phyloP scores from a whole-genome alignment of 345 rosid species.

The Brassica napus region Da-Ae NC_063451.1:43736501-43737000 shows the following conservation, averaged over 20 bases:
- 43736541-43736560: slow-evolving; percentile 6
- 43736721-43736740: not conserved
- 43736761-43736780: not conserved
- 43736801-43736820: not conserved
- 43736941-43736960: too few relatives aligned
- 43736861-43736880: not conserved
- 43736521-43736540: not conserved
- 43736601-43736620: not conserved
- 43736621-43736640: not conserved
- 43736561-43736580: not conserved
- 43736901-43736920: slow-evolving; percentile 1
- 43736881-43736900: not conserved
- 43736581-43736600: not conserved
- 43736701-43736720: slow-evolving; percentile 5
- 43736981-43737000: too few relatives aligned
- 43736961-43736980: too few relatives aligned
- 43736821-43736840: not conserved
- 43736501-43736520: not conserved
- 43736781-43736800: slow-evolving; percentile 6
- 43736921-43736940: not conserved
- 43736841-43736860: not conserved
- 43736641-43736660: not conserved
- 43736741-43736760: not conserved
- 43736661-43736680: not conserved
- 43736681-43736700: not conserved